A percentile compares a stretch with the other conserved stretches of the same genome.
Evolutionary conservation across 2,329 filamentous ascomycete genomes (phyloP).

Genomic region (Xylaria digitata): DNA sequence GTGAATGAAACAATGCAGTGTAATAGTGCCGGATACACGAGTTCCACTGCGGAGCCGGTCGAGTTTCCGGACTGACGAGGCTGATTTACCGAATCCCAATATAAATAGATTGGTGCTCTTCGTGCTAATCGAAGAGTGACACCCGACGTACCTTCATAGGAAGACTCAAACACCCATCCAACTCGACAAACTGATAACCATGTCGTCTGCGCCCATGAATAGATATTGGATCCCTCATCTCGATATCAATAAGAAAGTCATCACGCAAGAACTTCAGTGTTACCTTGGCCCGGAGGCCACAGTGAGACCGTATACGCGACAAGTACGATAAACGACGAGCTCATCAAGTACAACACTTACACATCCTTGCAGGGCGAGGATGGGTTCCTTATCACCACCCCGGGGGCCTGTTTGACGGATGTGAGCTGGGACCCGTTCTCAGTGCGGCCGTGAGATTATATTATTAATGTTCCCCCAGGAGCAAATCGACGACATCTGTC

Average conservation of each 20-base stretch:
- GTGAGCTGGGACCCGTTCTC: slow-evolving; percentile 54
- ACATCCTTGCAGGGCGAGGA: slow-evolving; percentile 64
- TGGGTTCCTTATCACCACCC: slow-evolving; percentile 69
- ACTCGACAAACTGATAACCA: slow-evolving; percentile 40
- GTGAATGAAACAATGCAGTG: slow-evolving; percentile 34
- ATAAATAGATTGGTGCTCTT: slow-evolving; percentile 40
- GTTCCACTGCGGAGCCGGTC: slow-evolving; percentile 33
- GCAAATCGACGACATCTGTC: slow-evolving; percentile 72
- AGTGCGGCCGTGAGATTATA: slow-evolving; percentile 23
- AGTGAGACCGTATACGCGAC: slow-evolving; percentile 66
- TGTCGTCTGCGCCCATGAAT: slow-evolving; percentile 60
- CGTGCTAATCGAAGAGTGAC: slow-evolving; percentile 28
- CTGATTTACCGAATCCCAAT: slow-evolving; percentile 30
- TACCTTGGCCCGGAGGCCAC: slow-evolving; percentile 69
- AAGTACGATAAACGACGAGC: slow-evolving; percentile 56
- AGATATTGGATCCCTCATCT: slow-evolving; percentile 70
- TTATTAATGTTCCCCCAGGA: slow-evolving; percentile 56
- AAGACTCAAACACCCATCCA: slow-evolving; percentile 23
- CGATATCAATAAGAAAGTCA: slow-evolving; percentile 70
- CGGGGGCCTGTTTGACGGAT: slow-evolving; percentile 68
- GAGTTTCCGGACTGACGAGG: slow-evolving; percentile 29
- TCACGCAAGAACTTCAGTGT: slow-evolving; percentile 68
- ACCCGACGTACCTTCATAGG: slow-evolving; percentile 23
- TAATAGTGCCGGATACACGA: slow-evolving; percentile 26
- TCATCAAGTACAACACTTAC: slow-evolving; percentile 42